phyloP scores from a whole-genome alignment of 768 basidiomycete genomes.

The Pulveroboletus sp. region DNA sequence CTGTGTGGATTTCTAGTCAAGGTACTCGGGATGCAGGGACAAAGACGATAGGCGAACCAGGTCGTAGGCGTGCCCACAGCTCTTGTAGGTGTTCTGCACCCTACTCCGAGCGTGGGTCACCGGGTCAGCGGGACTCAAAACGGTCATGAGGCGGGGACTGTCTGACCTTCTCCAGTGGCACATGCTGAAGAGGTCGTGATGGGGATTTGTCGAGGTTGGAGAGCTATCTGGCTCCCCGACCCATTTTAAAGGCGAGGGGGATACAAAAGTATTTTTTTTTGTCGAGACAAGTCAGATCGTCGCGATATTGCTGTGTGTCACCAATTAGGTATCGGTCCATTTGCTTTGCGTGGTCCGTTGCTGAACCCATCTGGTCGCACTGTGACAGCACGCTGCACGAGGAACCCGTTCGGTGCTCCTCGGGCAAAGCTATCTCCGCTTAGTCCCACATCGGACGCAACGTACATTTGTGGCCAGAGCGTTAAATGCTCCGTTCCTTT shows the following conservation, averaged over 20 bases:
- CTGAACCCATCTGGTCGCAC: conserved; percentile 16
- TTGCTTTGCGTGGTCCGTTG: conserved; percentile 17
- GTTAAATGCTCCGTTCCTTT: conserved; percentile 16
- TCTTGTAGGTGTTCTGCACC: conserved; percentile 57
- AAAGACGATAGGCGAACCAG: conserved; percentile 38
- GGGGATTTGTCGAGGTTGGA: conserved; percentile 8
- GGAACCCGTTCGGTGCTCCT: conserved; percentile 29
- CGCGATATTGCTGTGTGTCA: conserved; percentile 21
- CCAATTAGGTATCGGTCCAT: conserved; percentile 23
- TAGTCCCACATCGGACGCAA: conserved; percentile 11
- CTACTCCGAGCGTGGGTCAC: conserved; percentile 32
- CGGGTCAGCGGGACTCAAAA: conserved; percentile 11
- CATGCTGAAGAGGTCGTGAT: conserved; percentile 40
- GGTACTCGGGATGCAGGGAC: conserved; percentile 6
- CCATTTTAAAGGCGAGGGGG: conserved; percentile 25
- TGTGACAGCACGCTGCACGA: conserved; percentile 23
- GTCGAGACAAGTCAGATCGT: conserved; percentile 18
- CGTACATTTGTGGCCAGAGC: conserved; percentile 20
- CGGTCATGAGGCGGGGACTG: conserved; percentile 8
- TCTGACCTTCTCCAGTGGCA: conserved; percentile 69
- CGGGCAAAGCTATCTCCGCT: conserved; percentile 28
- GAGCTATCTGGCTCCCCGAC: background rate
- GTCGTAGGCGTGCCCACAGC: conserved; percentile 51
- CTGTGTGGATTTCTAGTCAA: conserved; percentile 31
- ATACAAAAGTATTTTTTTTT: conserved; percentile 12